These are phyloP conservation scores for Alternaria postmessia DNA, from an alignment of 2,329 filamentous ascomycete species.

Conservation along the genomic window DNA sequence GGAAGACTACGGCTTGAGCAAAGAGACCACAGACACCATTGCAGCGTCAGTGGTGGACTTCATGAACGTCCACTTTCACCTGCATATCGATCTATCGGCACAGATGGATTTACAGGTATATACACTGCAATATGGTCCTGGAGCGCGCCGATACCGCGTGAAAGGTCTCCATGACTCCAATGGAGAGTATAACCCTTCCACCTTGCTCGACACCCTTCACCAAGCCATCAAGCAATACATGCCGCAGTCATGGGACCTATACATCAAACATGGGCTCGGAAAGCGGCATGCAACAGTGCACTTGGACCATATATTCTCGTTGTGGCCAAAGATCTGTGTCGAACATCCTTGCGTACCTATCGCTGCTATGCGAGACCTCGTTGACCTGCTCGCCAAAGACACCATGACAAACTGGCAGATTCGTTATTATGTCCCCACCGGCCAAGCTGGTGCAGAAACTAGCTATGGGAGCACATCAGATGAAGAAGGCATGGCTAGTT, in stretches of 20 bases:
- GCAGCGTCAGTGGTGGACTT: slow-evolving; percentile 6
- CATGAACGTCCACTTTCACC: slow-evolving; percentile 5
- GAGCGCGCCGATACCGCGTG: no score
- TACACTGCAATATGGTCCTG: no score
- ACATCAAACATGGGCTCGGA: background rate
- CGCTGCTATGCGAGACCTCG: background rate
- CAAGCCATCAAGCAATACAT: background rate
- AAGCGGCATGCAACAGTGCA: slow-evolving; percentile 7
- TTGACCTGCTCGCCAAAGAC: slow-evolving; percentile 8
- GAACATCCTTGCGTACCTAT: background rate
- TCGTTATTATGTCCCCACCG: slow-evolving; percentile 8
- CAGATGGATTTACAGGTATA: background rate
- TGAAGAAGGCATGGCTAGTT: background rate
- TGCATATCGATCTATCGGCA: slow-evolving; percentile 2
- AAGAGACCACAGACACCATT: slow-evolving; percentile 9
- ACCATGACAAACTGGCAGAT: slow-evolving; percentile 11
- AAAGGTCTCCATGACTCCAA: background rate
- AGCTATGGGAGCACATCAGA: background rate
- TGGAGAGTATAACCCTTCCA: background rate
- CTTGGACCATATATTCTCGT: slow-evolving; percentile 11
- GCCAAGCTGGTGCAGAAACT: background rate
- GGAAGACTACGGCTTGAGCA: background rate
- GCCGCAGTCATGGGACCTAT: background rate
- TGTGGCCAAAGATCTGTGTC: slow-evolving; percentile 1
- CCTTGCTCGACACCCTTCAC: background rate